These are phyloP conservation scores for Calonectria multiphialidica DNA, from an alignment of 2,329 filamentous ascomycete species.

Conservation along the genomic window DNA sequence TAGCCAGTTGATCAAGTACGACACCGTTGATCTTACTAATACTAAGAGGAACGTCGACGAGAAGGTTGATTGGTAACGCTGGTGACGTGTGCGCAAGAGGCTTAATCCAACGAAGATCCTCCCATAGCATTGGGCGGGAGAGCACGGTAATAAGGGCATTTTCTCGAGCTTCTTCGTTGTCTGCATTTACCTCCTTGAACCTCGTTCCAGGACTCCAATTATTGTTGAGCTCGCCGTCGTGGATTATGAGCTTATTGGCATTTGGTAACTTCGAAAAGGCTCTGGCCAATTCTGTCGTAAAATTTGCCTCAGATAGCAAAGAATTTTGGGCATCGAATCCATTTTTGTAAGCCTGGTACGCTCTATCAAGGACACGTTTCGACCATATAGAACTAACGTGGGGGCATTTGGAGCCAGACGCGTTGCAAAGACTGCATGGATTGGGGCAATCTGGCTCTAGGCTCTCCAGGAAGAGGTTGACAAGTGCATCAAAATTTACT, in stretches of 20 bases:
- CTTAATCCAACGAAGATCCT: slow-evolving; percentile 5
- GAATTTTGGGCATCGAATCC: neutral
- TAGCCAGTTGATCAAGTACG: neutral
- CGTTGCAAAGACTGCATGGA: neutral
- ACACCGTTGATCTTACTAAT: neutral
- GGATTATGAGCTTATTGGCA: neutral
- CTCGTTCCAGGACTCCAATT: neutral
- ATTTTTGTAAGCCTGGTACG: neutral
- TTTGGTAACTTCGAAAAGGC: neutral
- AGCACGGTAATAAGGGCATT: neutral
- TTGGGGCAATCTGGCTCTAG: neutral
- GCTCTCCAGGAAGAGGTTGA: neutral
- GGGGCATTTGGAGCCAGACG: neutral
- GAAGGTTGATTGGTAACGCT: neutral
- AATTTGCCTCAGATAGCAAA: neutral
- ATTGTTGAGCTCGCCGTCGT: neutral
- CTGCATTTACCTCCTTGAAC: neutral
- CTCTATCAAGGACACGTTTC: neutral
- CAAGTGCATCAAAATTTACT: neutral
- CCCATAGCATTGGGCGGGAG: slow-evolving; percentile 10
- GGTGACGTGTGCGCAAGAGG: neutral
- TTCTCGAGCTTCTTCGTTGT: neutral
- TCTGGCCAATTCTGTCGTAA: neutral
- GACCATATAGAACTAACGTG: neutral
- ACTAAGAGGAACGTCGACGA: neutral